Conservation (phyloP, 768 basidiomycete species). For the Boletus subparvulus region DNA sequence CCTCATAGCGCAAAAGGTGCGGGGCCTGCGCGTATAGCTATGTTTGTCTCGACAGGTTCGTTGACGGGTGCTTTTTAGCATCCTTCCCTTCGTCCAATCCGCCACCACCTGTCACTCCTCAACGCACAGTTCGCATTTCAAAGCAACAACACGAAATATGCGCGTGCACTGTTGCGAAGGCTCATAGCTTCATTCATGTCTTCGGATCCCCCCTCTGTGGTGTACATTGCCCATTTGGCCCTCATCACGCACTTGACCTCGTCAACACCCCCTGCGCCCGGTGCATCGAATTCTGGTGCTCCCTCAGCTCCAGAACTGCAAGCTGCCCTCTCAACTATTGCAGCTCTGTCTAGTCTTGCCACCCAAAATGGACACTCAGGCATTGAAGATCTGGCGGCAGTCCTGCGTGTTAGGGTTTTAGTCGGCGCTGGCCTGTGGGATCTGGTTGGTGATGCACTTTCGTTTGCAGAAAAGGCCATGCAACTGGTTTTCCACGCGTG, state of each 20-base stretch:
- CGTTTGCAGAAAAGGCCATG: conserved; percentile 49
- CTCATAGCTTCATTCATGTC: conserved; percentile 47
- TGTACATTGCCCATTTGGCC: conserved; percentile 57
- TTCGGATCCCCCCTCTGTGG: conserved; percentile 50
- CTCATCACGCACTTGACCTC: conserved; percentile 47
- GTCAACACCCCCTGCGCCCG: conserved; percentile 4
- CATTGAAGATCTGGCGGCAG: conserved; percentile 49
- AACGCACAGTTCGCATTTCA: conserved; percentile 54
- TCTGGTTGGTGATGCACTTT: conserved; percentile 47
- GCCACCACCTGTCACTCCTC: conserved; percentile 57
- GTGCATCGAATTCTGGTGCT: not conserved
- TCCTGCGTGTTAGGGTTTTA: conserved; percentile 58
- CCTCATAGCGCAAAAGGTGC: conserved; percentile 59
- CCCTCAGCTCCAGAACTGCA: conserved; percentile 24
- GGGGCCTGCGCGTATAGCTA: conserved; percentile 12
- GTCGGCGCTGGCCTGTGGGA: conserved; percentile 56
- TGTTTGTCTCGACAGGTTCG: not conserved
- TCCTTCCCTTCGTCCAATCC: conserved; percentile 61
- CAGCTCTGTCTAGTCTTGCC: conserved; percentile 35
- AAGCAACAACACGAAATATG: conserved; percentile 53
- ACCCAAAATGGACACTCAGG: conserved; percentile 37
- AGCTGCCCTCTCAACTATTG: conserved; percentile 33
- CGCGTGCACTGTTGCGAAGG: conserved; percentile 57
- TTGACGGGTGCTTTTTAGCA: conserved; percentile 41
- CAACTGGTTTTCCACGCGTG: conserved; percentile 34